phyloP scores from a whole-genome alignment of 2,329 filamentous ascomycete species.

The Plenodomus tracheiphilus region DNA sequence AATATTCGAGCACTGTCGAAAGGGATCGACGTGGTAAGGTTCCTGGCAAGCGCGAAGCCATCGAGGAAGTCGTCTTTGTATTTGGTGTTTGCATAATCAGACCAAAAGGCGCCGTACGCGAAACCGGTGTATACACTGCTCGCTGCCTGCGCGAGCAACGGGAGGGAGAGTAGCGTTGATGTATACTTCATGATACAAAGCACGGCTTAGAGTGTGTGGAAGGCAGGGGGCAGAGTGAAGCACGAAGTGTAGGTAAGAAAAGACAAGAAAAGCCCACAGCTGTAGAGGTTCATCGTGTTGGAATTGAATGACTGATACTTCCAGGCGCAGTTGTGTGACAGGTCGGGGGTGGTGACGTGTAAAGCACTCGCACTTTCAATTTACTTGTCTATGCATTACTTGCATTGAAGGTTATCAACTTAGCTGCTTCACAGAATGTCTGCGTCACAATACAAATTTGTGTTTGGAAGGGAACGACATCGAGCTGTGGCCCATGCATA shows the following conservation, averaged over 20 bases:
- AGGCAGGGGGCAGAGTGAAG: neutral
- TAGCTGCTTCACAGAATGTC: neutral
- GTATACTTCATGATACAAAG: conserved; percentile 6
- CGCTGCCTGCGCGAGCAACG: conserved; percentile 11
- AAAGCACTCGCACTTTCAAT: neutral
- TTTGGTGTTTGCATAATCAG: conserved; percentile 15
- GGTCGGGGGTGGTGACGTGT: neutral
- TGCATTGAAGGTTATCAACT: neutral
- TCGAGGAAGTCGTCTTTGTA: conserved; percentile 25
- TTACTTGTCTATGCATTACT: neutral
- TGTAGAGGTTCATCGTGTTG: neutral
- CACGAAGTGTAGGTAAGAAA: neutral
- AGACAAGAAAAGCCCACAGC: neutral
- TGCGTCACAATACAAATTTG: neutral
- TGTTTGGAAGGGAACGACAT: neutral
- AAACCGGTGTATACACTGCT: conserved; percentile 31
- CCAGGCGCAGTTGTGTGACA: neutral
- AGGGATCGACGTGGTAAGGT: conserved; percentile 48
- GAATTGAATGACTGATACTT: neutral
- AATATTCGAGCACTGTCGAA: conserved; percentile 72
- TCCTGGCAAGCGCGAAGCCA: conserved; percentile 26
- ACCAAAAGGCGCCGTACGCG: conserved; percentile 35
- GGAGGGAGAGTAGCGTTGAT: conserved; percentile 2
- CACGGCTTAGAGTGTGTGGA: neutral
- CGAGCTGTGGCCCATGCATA: neutral